Evolutionary conservation across 768 basidiomycete genomes (phyloP).

Genomic region (Suillus cothurnatus): DNA sequence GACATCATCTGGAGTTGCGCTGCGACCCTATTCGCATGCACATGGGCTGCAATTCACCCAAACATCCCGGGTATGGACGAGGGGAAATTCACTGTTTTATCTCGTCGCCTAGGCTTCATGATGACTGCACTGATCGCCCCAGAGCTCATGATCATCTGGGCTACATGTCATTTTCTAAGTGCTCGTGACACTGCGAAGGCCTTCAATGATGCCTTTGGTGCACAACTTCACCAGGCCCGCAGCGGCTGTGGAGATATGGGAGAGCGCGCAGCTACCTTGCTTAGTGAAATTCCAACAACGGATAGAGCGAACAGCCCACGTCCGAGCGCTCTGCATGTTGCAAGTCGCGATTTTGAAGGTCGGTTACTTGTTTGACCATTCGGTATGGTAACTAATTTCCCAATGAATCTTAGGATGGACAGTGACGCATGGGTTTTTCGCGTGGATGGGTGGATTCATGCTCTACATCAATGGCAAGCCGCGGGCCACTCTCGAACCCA

Average conservation of each 20-base stretch:
- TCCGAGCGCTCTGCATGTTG: neutral
- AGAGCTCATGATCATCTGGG: conserved; percentile 32
- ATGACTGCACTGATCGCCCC: conserved; percentile 27
- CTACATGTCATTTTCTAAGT: conserved; percentile 24
- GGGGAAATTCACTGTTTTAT: neutral
- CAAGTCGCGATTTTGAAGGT: neutral
- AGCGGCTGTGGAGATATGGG: neutral
- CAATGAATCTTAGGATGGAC: conserved; percentile 1
- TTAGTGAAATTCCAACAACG: neutral
- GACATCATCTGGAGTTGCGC: conserved; percentile 31
- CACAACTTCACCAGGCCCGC: neutral
- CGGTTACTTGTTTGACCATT: neutral
- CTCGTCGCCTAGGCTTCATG: conserved; percentile 16
- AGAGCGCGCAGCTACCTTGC: neutral
- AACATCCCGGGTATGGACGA: conserved; percentile 29
- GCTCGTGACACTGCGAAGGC: conserved; percentile 10
- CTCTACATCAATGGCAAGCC: conserved; percentile 4
- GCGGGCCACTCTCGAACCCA: conserved; percentile 1
- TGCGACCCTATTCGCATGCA: conserved; percentile 31
- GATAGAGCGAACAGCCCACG: neutral
- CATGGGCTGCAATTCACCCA: conserved; percentile 33
- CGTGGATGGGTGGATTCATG: conserved; percentile 26
- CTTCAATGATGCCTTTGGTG: neutral
- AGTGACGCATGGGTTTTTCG: conserved; percentile 18
- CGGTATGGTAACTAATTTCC: neutral